Evolutionary conservation across 257 asterid species (phyloP), one percentile per base, ranked within the genome.

Genomic region (Catharanthus roseus): DNA sequence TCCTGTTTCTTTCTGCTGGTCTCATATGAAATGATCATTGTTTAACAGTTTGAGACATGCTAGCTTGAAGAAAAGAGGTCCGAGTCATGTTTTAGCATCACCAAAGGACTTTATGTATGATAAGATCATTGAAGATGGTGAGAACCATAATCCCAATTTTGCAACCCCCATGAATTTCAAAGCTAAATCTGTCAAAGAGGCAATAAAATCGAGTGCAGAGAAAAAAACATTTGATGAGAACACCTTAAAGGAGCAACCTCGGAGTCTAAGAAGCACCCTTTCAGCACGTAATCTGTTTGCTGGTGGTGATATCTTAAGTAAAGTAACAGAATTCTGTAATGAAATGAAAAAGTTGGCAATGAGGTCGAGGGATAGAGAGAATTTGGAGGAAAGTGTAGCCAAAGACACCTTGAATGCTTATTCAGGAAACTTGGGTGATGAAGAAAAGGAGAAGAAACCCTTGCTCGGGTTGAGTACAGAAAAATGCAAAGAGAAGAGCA

Each of bases 231-330:
- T 38, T 10, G 78, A 67, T 23, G 89, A 82, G 15, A 67, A 63
- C 60, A n/a, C 57, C 70, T 36, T 26, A 77, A 75, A 61, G 65
- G 81, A 76, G 63, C 85, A 78, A 68, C 83, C 78, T 26, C 92
- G 89, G 2, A 89, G 86, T 84, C 86, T 95, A 70, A 88, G 79
- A 80, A 89, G 95, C 76, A 91, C 97, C 26, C 65, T 86, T 50
- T 95, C 99, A 19, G 96, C 97, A 1, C 80, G 88, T 75, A 91
- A 91, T 76, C 79, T 91, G 77, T 95, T 95, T 82, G 82, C 92
- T 0, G 97, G 97, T n/a, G 88, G 96, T 28, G 97, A 89, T 70
- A 77, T 95, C 70, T 76, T 95, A 51, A 85, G 76, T 74, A 92
- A 88, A 81, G 92, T 95, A 10, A 78, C 95, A 0, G 99, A 95